Evolutionary conservation across 2,329 filamentous ascomycete species (phyloP), one percentile per base, ranked within the genome.

Genomic region (Gnomoniopsis sp.): DNA sequence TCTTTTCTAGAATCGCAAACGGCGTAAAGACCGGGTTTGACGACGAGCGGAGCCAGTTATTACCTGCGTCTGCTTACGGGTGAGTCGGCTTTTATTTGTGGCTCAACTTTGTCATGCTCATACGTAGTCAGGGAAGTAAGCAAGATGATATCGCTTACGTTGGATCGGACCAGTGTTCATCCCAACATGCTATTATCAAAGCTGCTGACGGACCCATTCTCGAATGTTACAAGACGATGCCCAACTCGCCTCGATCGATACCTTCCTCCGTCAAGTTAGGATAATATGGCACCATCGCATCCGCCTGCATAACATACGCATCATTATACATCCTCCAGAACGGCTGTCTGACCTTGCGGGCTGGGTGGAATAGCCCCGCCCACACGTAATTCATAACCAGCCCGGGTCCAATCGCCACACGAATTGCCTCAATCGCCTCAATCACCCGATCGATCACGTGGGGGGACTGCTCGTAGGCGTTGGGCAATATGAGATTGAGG

Each of bases 271-370:
- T 89, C 64, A 97, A 75, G 64, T 89, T 88, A 1, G 93, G 95
- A 71, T 97, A 99, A 70, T 96, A 97, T 2, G 95, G 96, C 57
- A 99, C 90, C 87, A 99, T 96, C 30, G 91, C 86, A 74, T 99
- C 95, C 19, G 93, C 93, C 34, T 84, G 87, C 70, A 96, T 91
- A 50, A 98, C 93, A 71, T 99, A 99, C 3, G 93, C 91, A 72
- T 97, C 92, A 68, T 99, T 99, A 77, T 97, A 97, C 47, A 99
- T 78, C 59, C 95, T 83, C 93, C 95, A 99, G 77, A 98, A 99
- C 21, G 96, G 95, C 63, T 86, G 88, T 62, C 95, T 85, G 55
- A 99, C 95, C 77, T 98, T 98, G 63, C 95, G 85, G 3, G 95
- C 95, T 0, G 95, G 93, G 71, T 99, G 96, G 81, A 99, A 99